Percentiles rank a stretch among this genome's conserved stretches.
phyloP scores from a whole-genome alignment of 768 basidiomycete genomes.

The Pleurotus citrinopileatus region DNA sequence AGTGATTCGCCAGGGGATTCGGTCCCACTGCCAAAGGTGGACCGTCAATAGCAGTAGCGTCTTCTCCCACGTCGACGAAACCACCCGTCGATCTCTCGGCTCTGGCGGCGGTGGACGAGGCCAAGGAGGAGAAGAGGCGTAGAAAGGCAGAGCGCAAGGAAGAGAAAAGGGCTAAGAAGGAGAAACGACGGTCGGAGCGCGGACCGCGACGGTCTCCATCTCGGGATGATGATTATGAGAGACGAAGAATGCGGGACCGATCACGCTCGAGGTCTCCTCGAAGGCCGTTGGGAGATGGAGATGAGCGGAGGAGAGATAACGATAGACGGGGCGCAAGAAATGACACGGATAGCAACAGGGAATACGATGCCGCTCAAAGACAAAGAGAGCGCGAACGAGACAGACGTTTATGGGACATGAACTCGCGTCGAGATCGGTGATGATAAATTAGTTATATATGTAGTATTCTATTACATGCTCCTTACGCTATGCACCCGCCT shows the following conservation, averaged over 20 bases:
- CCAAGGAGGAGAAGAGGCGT: conserved; percentile 48
- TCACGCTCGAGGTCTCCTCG: conserved; percentile 15
- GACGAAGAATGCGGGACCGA: conserved; percentile 23
- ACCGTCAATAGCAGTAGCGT: conserved; percentile 16
- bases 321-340: conserved; percentile 17
- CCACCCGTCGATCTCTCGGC: conserved; percentile 18
- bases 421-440: conserved; percentile 33
- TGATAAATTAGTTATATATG: background rate
- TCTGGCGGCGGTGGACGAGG: conserved; percentile 25
- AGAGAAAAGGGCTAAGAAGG: conserved; percentile 56
- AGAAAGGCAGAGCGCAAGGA: conserved; percentile 57
- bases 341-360: conserved; percentile 17
- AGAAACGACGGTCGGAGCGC: conserved; percentile 37
- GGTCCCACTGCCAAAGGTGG: conserved; percentile 48
- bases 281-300: conserved; percentile 26
- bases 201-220: conserved; percentile 24
- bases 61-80: background rate
- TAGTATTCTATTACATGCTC: background rate
- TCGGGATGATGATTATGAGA: conserved; percentile 18
- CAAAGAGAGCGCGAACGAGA: conserved; percentile 40
- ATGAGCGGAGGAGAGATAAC: conserved; percentile 11
- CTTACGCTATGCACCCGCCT: conserved; percentile 50
- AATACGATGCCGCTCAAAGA: conserved; percentile 30
- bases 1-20: conserved; percentile 56
- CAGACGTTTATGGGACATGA: conserved; percentile 51